A percentile compares a stretch with the other conserved stretches of the same genome.
phyloP scores from a whole-genome alignment of 1,284 basidiomycete species.

The Dichomitus squalens region DNA sequence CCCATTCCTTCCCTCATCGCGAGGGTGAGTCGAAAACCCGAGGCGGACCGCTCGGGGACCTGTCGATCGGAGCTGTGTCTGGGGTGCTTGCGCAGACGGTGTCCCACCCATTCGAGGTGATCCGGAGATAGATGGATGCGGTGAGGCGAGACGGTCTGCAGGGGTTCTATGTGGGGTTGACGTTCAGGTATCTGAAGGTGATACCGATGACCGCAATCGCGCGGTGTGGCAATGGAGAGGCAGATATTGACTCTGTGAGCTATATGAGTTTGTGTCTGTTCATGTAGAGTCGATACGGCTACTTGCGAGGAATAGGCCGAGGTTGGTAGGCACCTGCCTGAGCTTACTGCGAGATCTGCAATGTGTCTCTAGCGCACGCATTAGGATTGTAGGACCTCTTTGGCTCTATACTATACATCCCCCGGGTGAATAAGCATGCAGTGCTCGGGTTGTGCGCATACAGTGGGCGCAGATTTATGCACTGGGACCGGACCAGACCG shows the following conservation, averaged over 20 bases:
- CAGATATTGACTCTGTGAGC: slow-evolving; percentile 45
- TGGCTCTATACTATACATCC: too few relatives aligned
- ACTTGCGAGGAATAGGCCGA: not conserved
- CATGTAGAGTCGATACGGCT: not conserved
- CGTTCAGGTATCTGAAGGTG: slow-evolving; percentile 96
- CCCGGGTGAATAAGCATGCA: too few relatives aligned
- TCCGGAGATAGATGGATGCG: slow-evolving; percentile 83
- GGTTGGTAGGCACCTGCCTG: not conserved
- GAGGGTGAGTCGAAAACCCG: slow-evolving; percentile 31
- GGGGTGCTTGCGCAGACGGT: slow-evolving; percentile 89
- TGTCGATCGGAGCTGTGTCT: slow-evolving; percentile 88
- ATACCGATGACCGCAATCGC: slow-evolving; percentile 92
- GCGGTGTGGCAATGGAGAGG: slow-evolving; percentile 79
- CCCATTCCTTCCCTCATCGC: slow-evolving; percentile 53
- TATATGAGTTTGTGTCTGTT: not conserved
- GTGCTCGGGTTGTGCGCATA: too few relatives aligned
- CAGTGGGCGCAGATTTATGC: too few relatives aligned
- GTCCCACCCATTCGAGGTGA: slow-evolving; percentile 96
- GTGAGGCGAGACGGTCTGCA: slow-evolving; percentile 82
- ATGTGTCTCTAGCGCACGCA: slow-evolving; percentile 12
- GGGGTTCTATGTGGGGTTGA: slow-evolving; percentile 93
- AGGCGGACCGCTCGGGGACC: slow-evolving; percentile 54
- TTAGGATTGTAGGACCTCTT: not conserved
- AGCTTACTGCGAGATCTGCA: slow-evolving; percentile 2
- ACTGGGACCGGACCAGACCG: too few relatives aligned